These are phyloP conservation scores for Lasiodiplodia gonubiensis DNA, from an alignment of 2,329 filamentous ascomycete genomes.

Conservation along the genomic window DNA sequence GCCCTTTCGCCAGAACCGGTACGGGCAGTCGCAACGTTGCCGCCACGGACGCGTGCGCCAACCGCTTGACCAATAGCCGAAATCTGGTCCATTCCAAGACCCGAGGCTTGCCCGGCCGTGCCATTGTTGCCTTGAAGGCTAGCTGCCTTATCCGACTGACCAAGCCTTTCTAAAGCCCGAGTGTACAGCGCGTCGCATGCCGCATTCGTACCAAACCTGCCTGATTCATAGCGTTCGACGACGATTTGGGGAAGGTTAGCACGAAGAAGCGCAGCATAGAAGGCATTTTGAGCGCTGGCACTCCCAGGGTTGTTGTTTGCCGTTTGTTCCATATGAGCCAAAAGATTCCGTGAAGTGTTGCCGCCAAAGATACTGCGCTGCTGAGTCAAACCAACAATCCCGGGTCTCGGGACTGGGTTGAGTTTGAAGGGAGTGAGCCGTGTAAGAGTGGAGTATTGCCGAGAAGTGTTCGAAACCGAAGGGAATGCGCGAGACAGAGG, in stretches of 20 bases:
- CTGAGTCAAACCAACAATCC: slow-evolving; percentile 48
- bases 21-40: slow-evolving; percentile 64
- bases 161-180: slow-evolving; percentile 71
- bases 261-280: slow-evolving; percentile 88
- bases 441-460: slow-evolving; percentile 49
- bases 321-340: slow-evolving; percentile 86
- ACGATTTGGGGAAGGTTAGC: slow-evolving; percentile 94
- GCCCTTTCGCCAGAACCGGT: slow-evolving; percentile 74
- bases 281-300: slow-evolving; percentile 86
- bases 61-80: slow-evolving; percentile 84
- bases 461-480: slow-evolving; percentile 31
- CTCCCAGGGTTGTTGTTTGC: slow-evolving; percentile 92
- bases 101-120: slow-evolving; percentile 11
- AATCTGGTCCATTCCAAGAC: slow-evolving; percentile 59
- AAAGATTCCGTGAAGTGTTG: slow-evolving; percentile 60
- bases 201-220: slow-evolving; percentile 80
- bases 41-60: slow-evolving; percentile 71
- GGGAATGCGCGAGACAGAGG: slow-evolving; percentile 9
- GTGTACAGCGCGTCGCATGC: slow-evolving; percentile 80
- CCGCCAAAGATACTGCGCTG: slow-evolving; percentile 53
- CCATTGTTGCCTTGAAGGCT: slow-evolving; percentile 38
- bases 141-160: slow-evolving; percentile 50
- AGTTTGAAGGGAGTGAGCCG: slow-evolving; percentile 43
- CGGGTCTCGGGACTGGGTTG: slow-evolving; percentile 39
- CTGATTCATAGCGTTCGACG: slow-evolving; percentile 85